phyloP scores from a whole-genome alignment of 768 basidiomycete genomes.

The Xanthoconium purpureum region DNA sequence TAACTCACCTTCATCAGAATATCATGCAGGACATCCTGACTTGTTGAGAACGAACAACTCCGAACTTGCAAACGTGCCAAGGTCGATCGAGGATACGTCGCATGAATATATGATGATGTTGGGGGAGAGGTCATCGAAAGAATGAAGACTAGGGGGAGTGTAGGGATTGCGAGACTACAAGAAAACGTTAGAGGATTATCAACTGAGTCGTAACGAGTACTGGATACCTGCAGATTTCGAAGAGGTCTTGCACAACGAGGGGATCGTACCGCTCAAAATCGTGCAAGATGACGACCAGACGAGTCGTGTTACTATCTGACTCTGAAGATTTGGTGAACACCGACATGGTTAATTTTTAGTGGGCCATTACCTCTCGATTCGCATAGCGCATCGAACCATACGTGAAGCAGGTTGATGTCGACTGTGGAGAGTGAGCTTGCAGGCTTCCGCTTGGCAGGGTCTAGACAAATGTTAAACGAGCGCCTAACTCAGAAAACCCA shows the following conservation, averaged over 20 bases:
- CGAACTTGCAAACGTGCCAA: constrained; percentile 56
- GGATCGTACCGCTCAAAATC: constrained; percentile 75
- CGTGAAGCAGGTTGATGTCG: constrained; percentile 57
- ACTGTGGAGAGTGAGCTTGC: constrained; percentile 53
- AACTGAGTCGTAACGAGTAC: background rate
- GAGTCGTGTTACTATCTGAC: constrained; percentile 23
- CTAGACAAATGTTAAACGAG: constrained; percentile 21
- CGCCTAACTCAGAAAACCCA: background rate
- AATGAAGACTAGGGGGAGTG: constrained; percentile 63
- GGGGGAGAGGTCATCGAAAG: constrained; percentile 57
- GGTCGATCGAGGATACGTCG: constrained; percentile 56
- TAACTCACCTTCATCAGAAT: constrained; percentile 50
- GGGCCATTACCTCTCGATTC: constrained; percentile 37
- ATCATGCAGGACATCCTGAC: constrained; percentile 46
- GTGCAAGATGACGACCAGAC: constrained; percentile 61
- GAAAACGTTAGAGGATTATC: background rate
- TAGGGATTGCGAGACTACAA: constrained; percentile 48
- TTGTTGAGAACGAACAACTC: constrained; percentile 49
- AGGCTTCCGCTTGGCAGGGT: constrained; percentile 42
- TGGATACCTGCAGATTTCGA: constrained; percentile 66
- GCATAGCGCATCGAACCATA: constrained; percentile 53
- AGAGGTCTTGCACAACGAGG: constrained; percentile 60
- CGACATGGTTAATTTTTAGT: background rate
- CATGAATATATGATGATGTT: constrained; percentile 54
- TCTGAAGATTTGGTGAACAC: constrained; percentile 6